Base-by-base conservation (phyloP, 371 early-diverging fungal genomes). In the Actinomucor elegans region DNA sequence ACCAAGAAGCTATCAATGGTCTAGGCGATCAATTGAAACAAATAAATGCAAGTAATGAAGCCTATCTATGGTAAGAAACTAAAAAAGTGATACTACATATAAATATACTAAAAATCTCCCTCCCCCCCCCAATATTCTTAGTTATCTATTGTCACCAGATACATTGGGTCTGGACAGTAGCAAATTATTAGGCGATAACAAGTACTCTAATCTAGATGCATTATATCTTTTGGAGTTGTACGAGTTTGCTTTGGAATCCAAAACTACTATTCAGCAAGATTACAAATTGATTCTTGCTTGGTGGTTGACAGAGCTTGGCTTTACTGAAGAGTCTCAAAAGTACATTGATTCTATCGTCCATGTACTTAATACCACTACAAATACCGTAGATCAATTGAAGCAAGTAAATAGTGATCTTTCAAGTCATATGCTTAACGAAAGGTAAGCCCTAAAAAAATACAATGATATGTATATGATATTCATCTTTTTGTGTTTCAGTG, bases 281-380 rank as follows among this genome's bases (percentile, higher is more conserved):
- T 93, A 89, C 77, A 94, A 94, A 58, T 69, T 97, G 2, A 50
- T 75, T 12, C 83, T 89, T 55, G 94, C 94, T 15, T 88, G 86
- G 87, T 83, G 85, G 76, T 74, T 97, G 8, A 75, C 82, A 5
- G 96, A 94, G 41, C 66, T 81, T 42, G 94, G 95, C 9, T 79
- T 83, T 49, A 60, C 79, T 2, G 74, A 82, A 11, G 83, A 86
- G 48, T 90, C 94, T 1, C 69, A 77, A 42, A 73, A 80, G 35
- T 93, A 93, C 52, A 83, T 86, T 52, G 90, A 90, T 18, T 72
- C 89, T 0, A 79, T 95, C 42, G 82, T 86, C 17, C 69, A 71
- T 14, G 76, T 87, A 20, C 69, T 94, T 31, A 20, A 28, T 28
- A 2, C 31, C 2, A 21, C 50, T 27, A 9, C n/a, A n/a, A n/a